Percentiles rank a stretch among this genome's conserved stretches.
phyloP scores from a whole-genome alignment of 345 rosid genomes.

The Eutrema japonicum region DNA sequence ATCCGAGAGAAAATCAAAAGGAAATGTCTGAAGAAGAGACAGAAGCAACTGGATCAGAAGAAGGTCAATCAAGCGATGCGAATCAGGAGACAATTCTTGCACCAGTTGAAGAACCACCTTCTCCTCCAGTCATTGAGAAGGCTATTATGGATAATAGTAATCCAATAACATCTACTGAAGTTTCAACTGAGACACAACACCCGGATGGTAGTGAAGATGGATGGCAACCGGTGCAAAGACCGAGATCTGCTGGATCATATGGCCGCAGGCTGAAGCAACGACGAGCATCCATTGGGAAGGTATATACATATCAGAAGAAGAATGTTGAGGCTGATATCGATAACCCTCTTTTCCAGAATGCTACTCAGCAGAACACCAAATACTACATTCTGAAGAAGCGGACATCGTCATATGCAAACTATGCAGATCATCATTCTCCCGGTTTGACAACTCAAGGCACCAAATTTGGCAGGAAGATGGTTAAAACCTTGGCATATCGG shows the following conservation, averaged over 20 bases:
- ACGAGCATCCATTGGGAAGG: conserved; percentile 76
- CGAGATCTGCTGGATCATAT: conserved; percentile 72
- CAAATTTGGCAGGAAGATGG: conserved; percentile 79
- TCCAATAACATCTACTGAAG: conserved; percentile 43
- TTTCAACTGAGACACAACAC: conserved; percentile 50
- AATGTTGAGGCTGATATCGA: conserved; percentile 59
- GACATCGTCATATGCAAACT: conserved; percentile 63
- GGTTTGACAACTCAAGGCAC: conserved; percentile 58
- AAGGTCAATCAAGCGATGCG: conserved; percentile 39
- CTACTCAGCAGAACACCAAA: conserved; percentile 63
- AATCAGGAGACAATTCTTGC: conserved; percentile 51
- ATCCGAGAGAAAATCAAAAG: conserved; percentile 50
- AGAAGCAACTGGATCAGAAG: conserved; percentile 46
- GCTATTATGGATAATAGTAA: conserved; percentile 46
- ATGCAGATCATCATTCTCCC: conserved; percentile 58
- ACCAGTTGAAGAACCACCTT: conserved; percentile 44
- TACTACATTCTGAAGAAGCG: conserved; percentile 72
- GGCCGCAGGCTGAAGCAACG: conserved; percentile 85
- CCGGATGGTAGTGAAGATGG: conserved; percentile 69
- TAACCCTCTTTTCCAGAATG: conserved; percentile 54
- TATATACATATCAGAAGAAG: conserved; percentile 74
- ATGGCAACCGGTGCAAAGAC: conserved; percentile 97
- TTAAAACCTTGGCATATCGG: conserved; percentile 82
- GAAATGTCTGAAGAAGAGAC: conserved; percentile 65
- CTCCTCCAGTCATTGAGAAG: conserved; percentile 55